Percentiles rank a stretch among this genome's conserved stretches.
These are phyloP conservation scores for Candida peoriensis DNA, from an alignment of 805 yeast species.

Conservation along the genomic window DNA sequence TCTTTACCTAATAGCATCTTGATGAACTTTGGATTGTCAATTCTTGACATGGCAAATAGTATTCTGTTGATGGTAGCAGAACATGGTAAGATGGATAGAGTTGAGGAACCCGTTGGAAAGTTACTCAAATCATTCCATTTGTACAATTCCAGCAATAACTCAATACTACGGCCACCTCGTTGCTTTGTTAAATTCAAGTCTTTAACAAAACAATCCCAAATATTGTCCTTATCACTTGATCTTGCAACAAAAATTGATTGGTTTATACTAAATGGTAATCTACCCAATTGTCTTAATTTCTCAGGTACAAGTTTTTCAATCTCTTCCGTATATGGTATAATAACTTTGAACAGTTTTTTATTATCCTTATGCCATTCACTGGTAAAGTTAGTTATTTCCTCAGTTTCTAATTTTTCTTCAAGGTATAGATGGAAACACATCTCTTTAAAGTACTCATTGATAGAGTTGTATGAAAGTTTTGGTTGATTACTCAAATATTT, in stretches of 20 bases:
- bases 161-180: constrained; percentile 28
- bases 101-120: constrained; percentile 40
- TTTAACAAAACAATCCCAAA: constrained; percentile 59
- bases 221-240: constrained; percentile 40
- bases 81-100: constrained; percentile 47
- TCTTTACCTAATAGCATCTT: constrained; percentile 51
- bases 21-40: constrained; percentile 47
- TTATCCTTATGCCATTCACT: constrained; percentile 49
- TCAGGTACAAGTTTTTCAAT: constrained; percentile 46
- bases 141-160: constrained; percentile 46
- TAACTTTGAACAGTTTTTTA: constrained; percentile 35
- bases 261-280: constrained; percentile 52
- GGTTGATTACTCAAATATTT: constrained; percentile 29
- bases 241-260: constrained; percentile 53
- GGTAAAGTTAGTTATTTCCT: constrained; percentile 41
- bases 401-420: constrained; percentile 51
- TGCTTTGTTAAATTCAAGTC: constrained; percentile 31
- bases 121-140: constrained; percentile 50
- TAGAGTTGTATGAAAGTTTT: constrained; percentile 40
- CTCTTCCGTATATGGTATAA: constrained; percentile 41
- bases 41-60: constrained; percentile 58
- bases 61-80: constrained; percentile 60
- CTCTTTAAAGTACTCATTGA: constrained; percentile 50
- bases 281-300: constrained; percentile 47
- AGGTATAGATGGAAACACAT: constrained; percentile 57